phyloP scores from a whole-genome alignment of 371 early-diverging fungal species.

The Parasitella parasitica region DNA sequence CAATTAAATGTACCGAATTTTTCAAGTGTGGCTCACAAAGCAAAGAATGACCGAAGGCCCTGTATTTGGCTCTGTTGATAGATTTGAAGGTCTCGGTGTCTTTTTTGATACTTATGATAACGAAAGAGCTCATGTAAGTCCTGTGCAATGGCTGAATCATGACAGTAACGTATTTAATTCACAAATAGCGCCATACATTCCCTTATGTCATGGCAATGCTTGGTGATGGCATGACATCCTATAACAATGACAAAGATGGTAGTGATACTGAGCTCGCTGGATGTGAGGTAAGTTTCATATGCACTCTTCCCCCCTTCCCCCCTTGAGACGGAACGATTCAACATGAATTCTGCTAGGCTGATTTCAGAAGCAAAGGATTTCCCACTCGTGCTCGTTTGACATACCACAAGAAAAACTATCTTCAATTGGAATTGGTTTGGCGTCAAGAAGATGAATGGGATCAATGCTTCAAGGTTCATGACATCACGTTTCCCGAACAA shows the following conservation, averaged over 20 bases:
- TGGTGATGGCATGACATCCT: conserved; percentile 84
- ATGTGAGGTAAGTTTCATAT: conserved; percentile 65
- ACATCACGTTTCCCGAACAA: conserved; percentile 72
- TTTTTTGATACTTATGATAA: conserved; percentile 97
- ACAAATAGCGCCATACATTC: conserved; percentile 24
- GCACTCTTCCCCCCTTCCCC: too few relatives aligned
- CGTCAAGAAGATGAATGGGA: conserved; percentile 71
- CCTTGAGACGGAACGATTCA: too few relatives aligned
- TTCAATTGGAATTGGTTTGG: conserved; percentile 67
- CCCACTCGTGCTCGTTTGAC: conserved; percentile 77
- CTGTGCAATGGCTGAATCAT: background rate
- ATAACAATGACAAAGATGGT: conserved; percentile 86
- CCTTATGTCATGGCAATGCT: conserved; percentile 94
- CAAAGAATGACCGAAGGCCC: conserved; percentile 62
- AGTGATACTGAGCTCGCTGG: conserved; percentile 63
- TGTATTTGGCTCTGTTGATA: conserved; percentile 89
- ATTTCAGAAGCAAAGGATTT: conserved; percentile 70
- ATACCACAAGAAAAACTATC: conserved; percentile 69
- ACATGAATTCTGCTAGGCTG: too few relatives aligned
- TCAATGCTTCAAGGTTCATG: conserved; percentile 74
- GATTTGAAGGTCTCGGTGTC: conserved; percentile 90
- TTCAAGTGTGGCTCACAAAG: conserved; percentile 50
- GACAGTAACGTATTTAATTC: background rate
- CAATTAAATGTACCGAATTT: too few relatives aligned
- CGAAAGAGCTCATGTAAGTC: conserved; percentile 69